Conservation (phyloP, 257 asterid genomes). For the Ilex aquifolium region DNA sequence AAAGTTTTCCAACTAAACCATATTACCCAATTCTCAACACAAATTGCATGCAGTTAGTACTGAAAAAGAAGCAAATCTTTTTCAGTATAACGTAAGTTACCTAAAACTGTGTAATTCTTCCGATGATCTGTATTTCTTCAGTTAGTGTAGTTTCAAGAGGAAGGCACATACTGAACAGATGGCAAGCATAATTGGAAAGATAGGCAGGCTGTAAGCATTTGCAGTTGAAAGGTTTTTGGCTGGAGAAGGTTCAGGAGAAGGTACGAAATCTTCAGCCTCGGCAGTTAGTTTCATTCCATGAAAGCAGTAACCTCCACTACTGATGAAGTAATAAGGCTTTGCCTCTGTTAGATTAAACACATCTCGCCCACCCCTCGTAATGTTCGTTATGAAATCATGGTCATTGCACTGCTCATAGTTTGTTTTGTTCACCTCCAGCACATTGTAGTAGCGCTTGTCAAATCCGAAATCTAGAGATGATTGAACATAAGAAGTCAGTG, state of each 20-base stretch:
- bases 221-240: conserved; percentile 10
- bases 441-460: conserved; percentile 41
- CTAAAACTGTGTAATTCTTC: too few relatives aligned
- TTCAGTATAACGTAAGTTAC: too few relatives aligned
- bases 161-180: too few relatives aligned
- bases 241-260: conserved; percentile 19
- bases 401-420: conserved; percentile 51
- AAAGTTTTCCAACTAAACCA: too few relatives aligned
- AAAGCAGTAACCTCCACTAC: conserved; percentile 55
- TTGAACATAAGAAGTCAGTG: too few relatives aligned
- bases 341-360: conserved; percentile 39
- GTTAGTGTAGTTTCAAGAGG: too few relatives aligned
- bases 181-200: too few relatives aligned
- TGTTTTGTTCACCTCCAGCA: conserved; percentile 50
- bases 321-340: conserved; percentile 49
- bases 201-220: too few relatives aligned
- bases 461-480: conserved; percentile 37
- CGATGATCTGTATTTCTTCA: too few relatives aligned
- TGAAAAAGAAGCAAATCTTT: too few relatives aligned
- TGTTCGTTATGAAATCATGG: conserved; percentile 28
- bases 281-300: conserved; percentile 51
- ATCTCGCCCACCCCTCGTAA: conserved; percentile 61
- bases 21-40: too few relatives aligned
- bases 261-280: conserved; percentile 17
- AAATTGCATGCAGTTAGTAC: too few relatives aligned